phyloP scores from a whole-genome alignment of 371 early-diverging fungal genomes.

The Apophysomyces elegans region DNA sequence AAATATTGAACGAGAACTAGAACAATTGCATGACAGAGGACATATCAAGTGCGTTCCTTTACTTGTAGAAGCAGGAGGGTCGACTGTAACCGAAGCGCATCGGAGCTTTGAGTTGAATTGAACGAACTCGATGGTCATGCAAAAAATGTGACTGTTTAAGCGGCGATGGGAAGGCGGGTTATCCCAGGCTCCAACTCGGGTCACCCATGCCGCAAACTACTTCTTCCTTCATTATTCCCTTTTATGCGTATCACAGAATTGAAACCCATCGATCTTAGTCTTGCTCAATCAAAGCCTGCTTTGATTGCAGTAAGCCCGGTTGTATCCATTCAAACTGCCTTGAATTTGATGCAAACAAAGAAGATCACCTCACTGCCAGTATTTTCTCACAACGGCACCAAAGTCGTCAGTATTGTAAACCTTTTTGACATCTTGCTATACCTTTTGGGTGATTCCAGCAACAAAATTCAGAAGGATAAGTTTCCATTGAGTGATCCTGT shows the following conservation, averaged over 20 bases:
- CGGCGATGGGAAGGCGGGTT: too few species aligned
- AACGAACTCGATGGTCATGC: too few species aligned
- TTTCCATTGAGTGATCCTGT: slow-evolving; percentile 46
- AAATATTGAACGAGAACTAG: too few species aligned
- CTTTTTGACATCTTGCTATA: slow-evolving; percentile 59
- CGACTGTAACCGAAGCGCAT: too few species aligned
- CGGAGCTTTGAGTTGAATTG: too few species aligned
- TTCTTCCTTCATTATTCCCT: slow-evolving; percentile 1
- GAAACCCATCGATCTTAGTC: slow-evolving; percentile 38
- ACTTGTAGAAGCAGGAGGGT: too few species aligned
- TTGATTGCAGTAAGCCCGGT: slow-evolving; percentile 57
- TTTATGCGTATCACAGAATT: slow-evolving; percentile 30
- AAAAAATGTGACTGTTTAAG: too few species aligned
- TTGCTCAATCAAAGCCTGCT: slow-evolving; percentile 38
- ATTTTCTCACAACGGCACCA: slow-evolving; percentile 56
- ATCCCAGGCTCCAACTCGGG: background rate
- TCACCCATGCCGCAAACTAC: background rate
- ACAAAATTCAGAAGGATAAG: slow-evolving; percentile 44
- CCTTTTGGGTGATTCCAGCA: slow-evolving; percentile 30
- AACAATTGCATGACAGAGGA: too few species aligned
- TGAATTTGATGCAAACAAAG: slow-evolving; percentile 46
- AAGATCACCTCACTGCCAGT: slow-evolving; percentile 63
- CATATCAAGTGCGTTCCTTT: too few species aligned
- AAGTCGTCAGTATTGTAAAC: slow-evolving; percentile 60
- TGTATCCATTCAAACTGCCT: slow-evolving; percentile 52